These are phyloP conservation scores for Ballota nigra DNA, from an alignment of 257 asterid genomes.

Conservation along the genomic window DNA sequence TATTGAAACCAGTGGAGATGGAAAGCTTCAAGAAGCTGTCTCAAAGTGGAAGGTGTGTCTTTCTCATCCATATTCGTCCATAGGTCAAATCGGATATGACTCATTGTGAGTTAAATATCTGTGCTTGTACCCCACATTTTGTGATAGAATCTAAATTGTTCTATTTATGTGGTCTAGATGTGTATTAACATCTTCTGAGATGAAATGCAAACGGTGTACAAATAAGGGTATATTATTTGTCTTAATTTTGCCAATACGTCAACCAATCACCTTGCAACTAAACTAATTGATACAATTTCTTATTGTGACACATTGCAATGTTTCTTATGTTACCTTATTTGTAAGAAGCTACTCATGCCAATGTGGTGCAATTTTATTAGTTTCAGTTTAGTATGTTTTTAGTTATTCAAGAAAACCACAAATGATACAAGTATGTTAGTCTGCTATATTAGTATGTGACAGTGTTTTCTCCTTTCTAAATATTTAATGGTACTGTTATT, in stretches of 20 bases:
- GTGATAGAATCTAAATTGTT: neutral
- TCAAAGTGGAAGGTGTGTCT: conserved; percentile 69
- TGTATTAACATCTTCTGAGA: conserved; percentile 3
- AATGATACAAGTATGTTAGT: neutral
- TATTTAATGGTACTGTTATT: conserved; percentile 2
- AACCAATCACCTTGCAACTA: neutral
- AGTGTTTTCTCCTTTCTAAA: neutral
- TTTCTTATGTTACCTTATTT: neutral
- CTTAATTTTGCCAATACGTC: neutral
- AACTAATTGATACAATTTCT: conserved; percentile 7
- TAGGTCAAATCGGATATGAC: too few relatives aligned
- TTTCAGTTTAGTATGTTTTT: neutral
- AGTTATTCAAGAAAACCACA: neutral
- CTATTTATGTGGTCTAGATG: neutral
- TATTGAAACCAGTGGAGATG: conserved; percentile 64
- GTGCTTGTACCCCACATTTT: neutral
- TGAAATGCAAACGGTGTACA: neutral
- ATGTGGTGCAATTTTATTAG: neutral
- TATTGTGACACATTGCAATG: neutral
- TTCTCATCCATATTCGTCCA: conserved; percentile 20
- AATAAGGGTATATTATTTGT: neutral
- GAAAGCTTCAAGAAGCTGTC: conserved; percentile 58
- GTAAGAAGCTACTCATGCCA: conserved; percentile 1
- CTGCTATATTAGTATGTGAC: neutral
- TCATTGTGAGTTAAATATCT: neutral